Base-by-base conservation (phyloP, 2,329 filamentous ascomycete species). In the Coleophoma eucalyptorum region DNA sequence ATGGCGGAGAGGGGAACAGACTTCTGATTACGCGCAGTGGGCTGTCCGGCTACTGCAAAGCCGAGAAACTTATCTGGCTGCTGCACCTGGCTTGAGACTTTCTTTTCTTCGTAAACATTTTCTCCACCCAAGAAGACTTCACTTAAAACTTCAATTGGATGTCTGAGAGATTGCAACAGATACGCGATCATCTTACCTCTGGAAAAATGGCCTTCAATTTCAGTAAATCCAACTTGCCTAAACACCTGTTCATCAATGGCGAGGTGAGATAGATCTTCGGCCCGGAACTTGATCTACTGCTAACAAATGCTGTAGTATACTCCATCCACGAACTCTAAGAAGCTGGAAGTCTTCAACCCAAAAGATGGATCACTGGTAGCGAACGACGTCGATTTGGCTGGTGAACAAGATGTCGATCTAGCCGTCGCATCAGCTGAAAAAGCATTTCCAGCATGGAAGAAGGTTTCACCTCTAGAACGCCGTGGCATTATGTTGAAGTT, bases 301-400 rank as follows among this genome's bases (percentile, higher is more conserved):
- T n/a, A 44, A 20, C 15, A 32, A 3, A 26, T 6, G n/a, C n/a
- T 18, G 15, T 18, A 34, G 59, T 67, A 74, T 49, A 65, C 71
- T 49, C 71, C 72, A 48, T 72, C 71, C 8, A 70, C 72, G 49
- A 70, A 63, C 56, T 51, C 64, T 26, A 72, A 74, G 58, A 79
- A 73, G 47, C 67, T 79, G 35, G 66, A 70, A n/a, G 62, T 78
- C 4, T 63, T 69, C 64, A 79, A 75, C 55, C 78, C 78, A 10
- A 73, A 69, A 46, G 72, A 79, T 58, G 72, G 71, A 48, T 70
- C 71, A 3, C 59, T 78, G 10, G 69, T 81, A 2, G 70, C 74
- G n/a, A 67, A 77, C 51, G 70, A 78, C 41, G 70, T 80, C 13
- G 63, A 66, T 31, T 54, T 69, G 2, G 58, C 55, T 11, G 55